Base-by-base conservation (phyloP, 1,284 basidiomycete genomes). In the Cystobasidiaceae sp. region DNA sequence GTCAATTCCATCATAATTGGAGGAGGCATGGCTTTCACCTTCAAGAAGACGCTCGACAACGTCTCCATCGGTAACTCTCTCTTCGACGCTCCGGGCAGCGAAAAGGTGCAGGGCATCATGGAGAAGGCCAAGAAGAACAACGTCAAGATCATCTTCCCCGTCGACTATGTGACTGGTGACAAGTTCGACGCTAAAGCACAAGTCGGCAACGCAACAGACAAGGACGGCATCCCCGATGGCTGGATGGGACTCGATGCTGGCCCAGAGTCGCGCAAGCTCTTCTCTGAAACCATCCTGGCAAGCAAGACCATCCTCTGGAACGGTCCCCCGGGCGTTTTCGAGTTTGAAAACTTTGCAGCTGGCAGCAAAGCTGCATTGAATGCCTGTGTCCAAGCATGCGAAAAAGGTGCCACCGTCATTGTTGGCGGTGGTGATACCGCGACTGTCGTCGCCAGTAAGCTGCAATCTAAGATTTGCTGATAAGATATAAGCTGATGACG, bases 251-350 rank as follows among this genome's bases (percentile, higher is more conserved):
- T 98, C 59, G 94, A 79, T 65, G 75, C 74, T 62, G 93, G 93
- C 68, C 84, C 83, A 39, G 83, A 94, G 81, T 91, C 87, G 71
- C 85, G 85, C 60, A 82, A 90, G 74, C 80, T 90, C 68, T 98
- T 89, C 82, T 82, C 81, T 56, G 75, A 86, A 72, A 86, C 92
- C 25, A 93, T 97, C 67, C 77, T 87, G 63, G 86, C 89, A 75
- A 82, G 92, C 69, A 97, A 93, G 84, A 98, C 96, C 50, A 93
- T 98, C 77, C 86, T 98, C 67, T 98, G 94, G 93, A 98, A 98
- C 77, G 94, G 92, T 55, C 93, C 94, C 43, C 89, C 94, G 48
- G 94, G 94, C 74, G 94, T 98, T 34, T 98, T 98, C 78, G 94
- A 98, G 79, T 96, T 97, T 82, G 84, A 88, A 55, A 86, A 86